Evolutionary conservation across 2,329 filamentous ascomycete genomes (phyloP).

Genomic region (Fusarium chuoi): DNA sequence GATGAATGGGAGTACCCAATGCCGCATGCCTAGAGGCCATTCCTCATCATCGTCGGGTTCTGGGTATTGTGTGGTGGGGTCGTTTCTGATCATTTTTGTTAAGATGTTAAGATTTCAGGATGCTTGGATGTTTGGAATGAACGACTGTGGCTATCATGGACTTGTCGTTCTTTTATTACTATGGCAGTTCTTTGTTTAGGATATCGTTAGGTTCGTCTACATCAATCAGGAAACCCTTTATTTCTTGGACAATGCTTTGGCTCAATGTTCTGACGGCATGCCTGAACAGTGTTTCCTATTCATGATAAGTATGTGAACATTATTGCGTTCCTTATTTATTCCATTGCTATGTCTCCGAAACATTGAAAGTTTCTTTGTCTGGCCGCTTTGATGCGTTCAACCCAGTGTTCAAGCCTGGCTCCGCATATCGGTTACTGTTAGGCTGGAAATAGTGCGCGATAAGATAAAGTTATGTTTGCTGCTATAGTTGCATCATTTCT

Average conservation of each 20-base stretch:
- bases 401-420: no score
- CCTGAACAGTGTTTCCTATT: fast-evolving
- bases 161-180: neutral
- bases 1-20: neutral
- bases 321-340: fast-evolving
- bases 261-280: neutral
- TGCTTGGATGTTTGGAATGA: neutral
- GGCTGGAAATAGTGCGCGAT: neutral
- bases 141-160: neutral
- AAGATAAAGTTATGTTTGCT: fast-evolving
- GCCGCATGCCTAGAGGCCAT: neutral
- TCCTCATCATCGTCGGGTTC: neutral
- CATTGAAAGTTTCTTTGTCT: neutral
- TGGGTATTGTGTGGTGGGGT: neutral
- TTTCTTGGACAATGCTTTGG: neutral
- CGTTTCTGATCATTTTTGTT: neutral
- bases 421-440: neutral
- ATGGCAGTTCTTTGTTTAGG: neutral
- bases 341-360: neutral
- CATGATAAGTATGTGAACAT: neutral
- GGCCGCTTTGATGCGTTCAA: neutral
- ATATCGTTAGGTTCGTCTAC: neutral
- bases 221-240: neutral
- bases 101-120: neutral
- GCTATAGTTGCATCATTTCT: fast-evolving